Evolutionary conservation across 1,284 basidiomycete species (phyloP).

Genomic region (Fistulina hepatica): DNA sequence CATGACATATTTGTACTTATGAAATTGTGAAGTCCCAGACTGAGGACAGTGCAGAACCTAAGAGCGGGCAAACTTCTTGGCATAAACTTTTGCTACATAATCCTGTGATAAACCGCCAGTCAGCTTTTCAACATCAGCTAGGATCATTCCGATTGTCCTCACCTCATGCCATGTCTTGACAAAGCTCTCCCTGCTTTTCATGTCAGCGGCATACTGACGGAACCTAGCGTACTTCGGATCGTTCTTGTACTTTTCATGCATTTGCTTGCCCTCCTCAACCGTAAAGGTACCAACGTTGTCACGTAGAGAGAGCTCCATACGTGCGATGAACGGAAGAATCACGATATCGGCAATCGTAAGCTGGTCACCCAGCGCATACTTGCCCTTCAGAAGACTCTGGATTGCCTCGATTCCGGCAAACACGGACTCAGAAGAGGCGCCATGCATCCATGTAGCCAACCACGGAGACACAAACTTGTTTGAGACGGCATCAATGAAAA

Average conservation of each 20-base stretch:
- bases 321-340: slow-evolving; percentile 36
- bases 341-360: slow-evolving; percentile 48
- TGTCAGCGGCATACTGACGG: slow-evolving; percentile 29
- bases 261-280: slow-evolving; percentile 31
- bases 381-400: slow-evolving; percentile 29
- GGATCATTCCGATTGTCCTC: no score
- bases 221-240: slow-evolving; percentile 33
- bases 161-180: slow-evolving; percentile 36
- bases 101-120: no score
- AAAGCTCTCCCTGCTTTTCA: slow-evolving; percentile 37
- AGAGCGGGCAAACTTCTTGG: no score
- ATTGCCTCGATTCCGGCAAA: slow-evolving; percentile 30
- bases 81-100: no score
- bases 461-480: slow-evolving; percentile 32
- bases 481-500: slow-evolving; percentile 45
- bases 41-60: no score
- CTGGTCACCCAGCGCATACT: slow-evolving; percentile 32
- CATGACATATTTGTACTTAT: no score
- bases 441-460: slow-evolving; percentile 26
- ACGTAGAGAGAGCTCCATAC: slow-evolving; percentile 29
- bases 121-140: no score
- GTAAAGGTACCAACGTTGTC: slow-evolving; percentile 36
- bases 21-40: no score
- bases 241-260: slow-evolving; percentile 27
- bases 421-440: slow-evolving; percentile 31